phyloP scores from a whole-genome alignment of 352 stramenopile species.

The Globisporangium parvum region DNA sequence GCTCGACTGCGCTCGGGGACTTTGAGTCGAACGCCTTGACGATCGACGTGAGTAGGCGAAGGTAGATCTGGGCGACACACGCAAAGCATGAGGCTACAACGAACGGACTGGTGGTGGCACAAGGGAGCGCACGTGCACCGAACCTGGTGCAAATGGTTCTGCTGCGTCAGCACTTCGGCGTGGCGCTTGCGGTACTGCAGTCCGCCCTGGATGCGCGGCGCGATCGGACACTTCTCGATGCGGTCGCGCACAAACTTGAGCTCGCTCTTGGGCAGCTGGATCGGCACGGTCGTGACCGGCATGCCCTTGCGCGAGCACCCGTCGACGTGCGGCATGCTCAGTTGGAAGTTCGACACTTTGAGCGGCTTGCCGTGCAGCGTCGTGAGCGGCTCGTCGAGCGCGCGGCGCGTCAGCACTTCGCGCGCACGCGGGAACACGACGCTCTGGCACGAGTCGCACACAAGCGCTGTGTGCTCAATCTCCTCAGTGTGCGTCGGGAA shows the following conservation, averaged over 20 bases:
- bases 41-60: conserved; percentile 53
- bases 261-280: conserved; percentile 81
- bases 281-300: conserved; percentile 54
- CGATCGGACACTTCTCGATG: conserved; percentile 65
- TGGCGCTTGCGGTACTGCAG: conserved; percentile 59
- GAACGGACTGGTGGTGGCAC: background rate
- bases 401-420: conserved; percentile 62
- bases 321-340: conserved; percentile 86
- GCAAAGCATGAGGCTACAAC: background rate
- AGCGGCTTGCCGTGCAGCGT: conserved; percentile 52
- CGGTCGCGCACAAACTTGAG: conserved; percentile 83
- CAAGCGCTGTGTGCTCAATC: conserved; percentile 67
- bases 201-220: conserved; percentile 40
- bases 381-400: conserved; percentile 37
- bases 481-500: conserved; percentile 60
- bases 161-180: conserved; percentile 42
- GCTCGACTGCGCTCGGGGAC: conserved; percentile 33
- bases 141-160: conserved; percentile 81
- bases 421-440: conserved; percentile 70
- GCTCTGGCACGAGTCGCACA: conserved; percentile 66
- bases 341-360: conserved; percentile 79
- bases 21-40: conserved; percentile 54
- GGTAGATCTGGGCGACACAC: conserved; percentile 42
- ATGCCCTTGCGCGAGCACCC: conserved; percentile 79
- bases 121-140: background rate